Percentiles rank a stretch among this genome's conserved stretches.
These are phyloP conservation scores for Coniosporium apollinis DNA, from an alignment of 495 filamentous ascomycete species.

Conservation along the genomic window DNA sequence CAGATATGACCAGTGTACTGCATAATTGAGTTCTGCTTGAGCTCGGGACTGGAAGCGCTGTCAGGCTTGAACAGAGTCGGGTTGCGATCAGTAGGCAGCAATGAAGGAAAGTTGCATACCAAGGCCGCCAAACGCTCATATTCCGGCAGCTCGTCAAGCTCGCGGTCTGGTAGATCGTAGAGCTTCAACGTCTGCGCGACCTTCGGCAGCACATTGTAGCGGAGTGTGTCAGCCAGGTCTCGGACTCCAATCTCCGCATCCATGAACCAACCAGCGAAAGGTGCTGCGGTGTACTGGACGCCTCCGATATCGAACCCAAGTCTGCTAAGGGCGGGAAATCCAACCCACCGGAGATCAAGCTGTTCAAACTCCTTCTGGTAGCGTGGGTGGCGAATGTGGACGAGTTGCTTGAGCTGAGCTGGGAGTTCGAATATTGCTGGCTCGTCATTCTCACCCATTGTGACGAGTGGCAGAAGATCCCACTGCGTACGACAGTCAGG, in stretches of 20 bases:
- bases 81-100: background rate
- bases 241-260: constrained; percentile 5
- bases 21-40: constrained; percentile 17
- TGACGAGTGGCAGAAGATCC: constrained; percentile 19
- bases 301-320: constrained; percentile 20
- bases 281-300: constrained; percentile 18
- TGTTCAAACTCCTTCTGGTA: constrained; percentile 10
- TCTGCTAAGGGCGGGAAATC: constrained; percentile 13
- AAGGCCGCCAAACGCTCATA: constrained; percentile 13
- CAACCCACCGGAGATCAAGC: constrained; percentile 16
- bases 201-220: constrained; percentile 1
- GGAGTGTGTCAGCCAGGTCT: constrained; percentile 2
- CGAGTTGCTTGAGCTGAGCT: constrained; percentile 3
- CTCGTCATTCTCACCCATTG: constrained; percentile 16
- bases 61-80: background rate
- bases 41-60: constrained; percentile 3
- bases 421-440: constrained; percentile 14
- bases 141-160: constrained; percentile 16
- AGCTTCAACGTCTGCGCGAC: background rate
- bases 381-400: constrained; percentile 15
- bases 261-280: constrained; percentile 19
- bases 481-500: constrained; percentile 11
- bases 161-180: background rate
- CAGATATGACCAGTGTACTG: constrained; percentile 15
- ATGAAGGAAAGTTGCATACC: background rate